Evolutionary conservation across 1,284 basidiomycete genomes (phyloP), one percentile per base, ranked within the genome.

Genomic region (Schizophyllum amplum): DNA sequence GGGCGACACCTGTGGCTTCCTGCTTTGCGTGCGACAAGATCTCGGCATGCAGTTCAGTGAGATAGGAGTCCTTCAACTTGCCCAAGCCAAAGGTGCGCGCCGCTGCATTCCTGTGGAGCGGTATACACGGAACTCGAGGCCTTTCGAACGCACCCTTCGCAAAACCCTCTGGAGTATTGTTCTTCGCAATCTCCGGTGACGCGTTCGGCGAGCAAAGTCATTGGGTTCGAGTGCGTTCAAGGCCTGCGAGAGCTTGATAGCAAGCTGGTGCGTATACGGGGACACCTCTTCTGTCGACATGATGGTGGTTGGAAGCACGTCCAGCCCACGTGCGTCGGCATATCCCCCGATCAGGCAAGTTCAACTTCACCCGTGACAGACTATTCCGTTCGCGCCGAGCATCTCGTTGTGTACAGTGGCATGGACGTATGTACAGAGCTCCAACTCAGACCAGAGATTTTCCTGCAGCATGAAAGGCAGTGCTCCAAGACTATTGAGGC

Each of bases 211-310:
- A 95, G 79, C 1, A n/a, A 89, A 72, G 64, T 92, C 89, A 67
- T 94, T 94, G 0, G 90, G 89, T 64, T 91, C 91, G 59, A 92
- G 69, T 9, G 79, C 77, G 69, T 93, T 93, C 65, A 94, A 77
- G 7, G 83, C 82, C 26, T 92, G 75, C 3, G 90, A 92, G 24
- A 94, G 79, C 72, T 90, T 83, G 61, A 92, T 88, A 21, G 90
- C 90, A 33, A 92, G 71, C 58, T 86, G 82, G 67, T 92, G 90
- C 33, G 78, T 81, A 67, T 91, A 92, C 17, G 79, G 76, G 57
- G 84, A 78, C 69, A 59, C 70, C 26, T 66, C 65, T 42, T 67
- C 66, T 26, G 61, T 63, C 24, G 65, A 52, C 51, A 56, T 56
- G 51, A 46, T 50, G 21, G 24, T 50, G 33, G 13, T 42, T 17